Evolutionary conservation across 2,329 filamentous ascomycete species (phyloP).

Genomic region (Ceratocystis cubensis): DNA sequence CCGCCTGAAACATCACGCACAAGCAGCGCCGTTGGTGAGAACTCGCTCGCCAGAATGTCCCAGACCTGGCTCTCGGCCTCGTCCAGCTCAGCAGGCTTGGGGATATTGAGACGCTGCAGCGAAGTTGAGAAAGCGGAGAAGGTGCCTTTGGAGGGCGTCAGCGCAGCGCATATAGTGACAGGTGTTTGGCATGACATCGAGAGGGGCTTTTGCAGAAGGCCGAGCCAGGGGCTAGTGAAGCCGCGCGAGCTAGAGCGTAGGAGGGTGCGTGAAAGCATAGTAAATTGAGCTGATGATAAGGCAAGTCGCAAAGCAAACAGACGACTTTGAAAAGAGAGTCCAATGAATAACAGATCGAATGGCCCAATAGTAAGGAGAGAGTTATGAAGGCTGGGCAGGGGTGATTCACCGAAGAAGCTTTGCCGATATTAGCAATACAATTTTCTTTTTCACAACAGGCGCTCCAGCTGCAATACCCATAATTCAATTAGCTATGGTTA

Average conservation of each 20-base stretch:
- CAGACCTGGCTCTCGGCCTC: slow-evolving; percentile 48
- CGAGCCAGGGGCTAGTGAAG: neutral
- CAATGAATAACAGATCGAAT: too few relatives aligned
- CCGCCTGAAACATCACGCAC: slow-evolving; percentile 74
- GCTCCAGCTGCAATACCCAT: too few relatives aligned
- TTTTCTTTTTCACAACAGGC: too few relatives aligned
- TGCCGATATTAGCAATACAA: too few relatives aligned
- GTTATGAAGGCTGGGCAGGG: neutral
- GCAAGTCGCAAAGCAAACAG: neutral
- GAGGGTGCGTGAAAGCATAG: neutral
- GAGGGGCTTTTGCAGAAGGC: neutral
- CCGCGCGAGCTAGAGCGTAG: neutral
- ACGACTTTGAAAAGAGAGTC: neutral
- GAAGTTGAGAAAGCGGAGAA: slow-evolving; percentile 25
- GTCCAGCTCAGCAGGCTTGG: slow-evolving; percentile 40
- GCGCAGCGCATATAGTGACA: slow-evolving; percentile 13
- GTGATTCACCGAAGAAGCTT: too few relatives aligned
- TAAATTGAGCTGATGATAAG: neutral
- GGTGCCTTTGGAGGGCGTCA: slow-evolving; percentile 12
- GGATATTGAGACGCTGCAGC: slow-evolving; percentile 26
- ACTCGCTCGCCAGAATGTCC: slow-evolving; percentile 38
- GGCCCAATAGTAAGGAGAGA: neutral
- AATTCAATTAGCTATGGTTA: too few relatives aligned
- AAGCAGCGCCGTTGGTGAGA: slow-evolving; percentile 40
- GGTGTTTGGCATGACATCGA: neutral